phyloP scores from a whole-genome alignment of 208 protist species.

The Porcisia deanei region DNA sequence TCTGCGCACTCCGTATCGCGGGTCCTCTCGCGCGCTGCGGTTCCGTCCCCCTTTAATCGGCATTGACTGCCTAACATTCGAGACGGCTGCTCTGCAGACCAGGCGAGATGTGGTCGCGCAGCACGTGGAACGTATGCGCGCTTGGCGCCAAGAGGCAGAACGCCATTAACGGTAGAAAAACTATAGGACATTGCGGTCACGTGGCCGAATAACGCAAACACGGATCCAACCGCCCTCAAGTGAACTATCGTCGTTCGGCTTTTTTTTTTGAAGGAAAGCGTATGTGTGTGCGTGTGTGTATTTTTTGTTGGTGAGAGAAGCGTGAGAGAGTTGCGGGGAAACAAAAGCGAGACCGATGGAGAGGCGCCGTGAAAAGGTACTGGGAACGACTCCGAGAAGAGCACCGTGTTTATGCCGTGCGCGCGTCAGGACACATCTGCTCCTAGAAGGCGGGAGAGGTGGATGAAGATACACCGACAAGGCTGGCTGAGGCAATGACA shows the following conservation, averaged over 20 bases:
- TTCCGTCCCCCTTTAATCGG: conserved; percentile 32
- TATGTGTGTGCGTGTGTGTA: background rate
- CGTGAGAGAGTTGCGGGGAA: background rate
- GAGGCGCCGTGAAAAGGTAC: background rate
- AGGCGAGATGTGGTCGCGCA: conserved; percentile 48
- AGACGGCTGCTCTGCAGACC: conserved; percentile 9
- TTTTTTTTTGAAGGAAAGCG: background rate
- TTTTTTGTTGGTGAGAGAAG: background rate
- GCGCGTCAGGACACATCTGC: background rate
- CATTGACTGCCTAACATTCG: conserved; percentile 14
- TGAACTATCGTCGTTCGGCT: background rate
- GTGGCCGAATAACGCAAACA: background rate
- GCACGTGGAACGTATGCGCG: conserved; percentile 50
- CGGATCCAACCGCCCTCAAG: background rate
- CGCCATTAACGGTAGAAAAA: conserved; percentile 34
- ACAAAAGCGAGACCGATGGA: background rate
- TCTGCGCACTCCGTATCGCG: conserved; percentile 7
- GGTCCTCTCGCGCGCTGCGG: conserved; percentile 19
- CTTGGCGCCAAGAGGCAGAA: conserved; percentile 31
- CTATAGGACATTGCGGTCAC: conserved; percentile 6
- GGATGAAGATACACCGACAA: background rate
- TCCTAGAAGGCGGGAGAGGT: background rate
- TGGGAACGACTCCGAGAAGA: background rate
- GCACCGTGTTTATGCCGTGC: background rate
- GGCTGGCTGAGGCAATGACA: background rate